A percentile compares a stretch with the other conserved stretches of the same genome.
phyloP scores from a whole-genome alignment of 2,329 filamentous ascomycete species.

The Diaporthe sp. region DNA sequence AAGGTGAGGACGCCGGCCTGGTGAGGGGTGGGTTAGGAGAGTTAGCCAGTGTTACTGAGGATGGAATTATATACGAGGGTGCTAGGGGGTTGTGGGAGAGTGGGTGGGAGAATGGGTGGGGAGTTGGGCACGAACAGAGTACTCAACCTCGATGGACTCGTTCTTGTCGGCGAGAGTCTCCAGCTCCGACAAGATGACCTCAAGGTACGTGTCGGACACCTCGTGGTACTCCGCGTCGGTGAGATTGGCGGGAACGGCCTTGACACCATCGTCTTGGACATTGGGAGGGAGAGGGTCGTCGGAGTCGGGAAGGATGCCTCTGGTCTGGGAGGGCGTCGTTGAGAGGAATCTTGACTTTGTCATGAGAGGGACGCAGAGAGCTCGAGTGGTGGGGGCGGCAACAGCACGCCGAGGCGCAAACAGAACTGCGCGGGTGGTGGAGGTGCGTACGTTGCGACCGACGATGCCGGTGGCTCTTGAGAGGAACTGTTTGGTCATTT shows the following conservation, averaged over 20 bases:
- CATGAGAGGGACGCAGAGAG: background rate
- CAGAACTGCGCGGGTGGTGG: slow-evolving; percentile 28
- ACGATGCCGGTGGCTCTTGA: slow-evolving; percentile 35
- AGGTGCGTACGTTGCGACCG: slow-evolving; percentile 34
- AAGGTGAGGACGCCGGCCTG: slow-evolving; percentile 91
- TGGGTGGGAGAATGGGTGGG: background rate
- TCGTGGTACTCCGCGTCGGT: slow-evolving; percentile 81
- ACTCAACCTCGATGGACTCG: slow-evolving; percentile 89
- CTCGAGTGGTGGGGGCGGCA: background rate
- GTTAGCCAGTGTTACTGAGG: background rate
- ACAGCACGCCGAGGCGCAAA: slow-evolving; percentile 29
- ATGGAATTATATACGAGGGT: background rate
- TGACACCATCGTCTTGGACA: slow-evolving; percentile 52
- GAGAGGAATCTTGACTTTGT: slow-evolving; percentile 46
- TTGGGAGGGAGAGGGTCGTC: slow-evolving; percentile 63
- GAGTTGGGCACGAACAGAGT: slow-evolving; percentile 73
- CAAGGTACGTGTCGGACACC: slow-evolving; percentile 81
- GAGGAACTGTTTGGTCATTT: slow-evolving; percentile 38
- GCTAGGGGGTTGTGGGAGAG: too few relatives aligned
- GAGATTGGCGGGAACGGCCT: slow-evolving; percentile 70
- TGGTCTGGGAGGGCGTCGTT: slow-evolving; percentile 50
- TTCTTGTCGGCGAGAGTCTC: slow-evolving; percentile 81
- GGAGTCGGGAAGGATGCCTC: slow-evolving; percentile 73
- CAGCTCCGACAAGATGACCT: slow-evolving; percentile 67
- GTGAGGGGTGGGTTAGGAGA: slow-evolving; percentile 37